Base-by-base conservation (phyloP, 2,329 filamentous ascomycete genomes). In the Raffaelea arxii region DNA sequence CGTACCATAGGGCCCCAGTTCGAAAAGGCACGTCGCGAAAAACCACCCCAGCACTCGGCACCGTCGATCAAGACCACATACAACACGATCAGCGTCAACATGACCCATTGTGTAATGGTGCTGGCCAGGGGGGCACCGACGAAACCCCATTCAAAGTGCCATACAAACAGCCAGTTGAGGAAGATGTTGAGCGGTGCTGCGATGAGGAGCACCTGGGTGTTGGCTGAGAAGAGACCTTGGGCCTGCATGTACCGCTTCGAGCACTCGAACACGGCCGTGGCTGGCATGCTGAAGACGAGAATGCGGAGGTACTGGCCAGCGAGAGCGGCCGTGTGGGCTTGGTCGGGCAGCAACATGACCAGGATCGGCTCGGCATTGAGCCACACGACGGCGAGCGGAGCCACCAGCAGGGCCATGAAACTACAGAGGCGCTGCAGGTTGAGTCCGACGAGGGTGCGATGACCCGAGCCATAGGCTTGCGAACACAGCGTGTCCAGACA, bases 391-490 rank as follows among this genome's bases (percentile, higher is more conserved):
- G 73, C 76, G 51, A 92, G 80, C 1, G 86, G 86, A 23, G 91
- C 71, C 2, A 81, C 80, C 49, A 89, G 72, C 1, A 75, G 54
- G 71, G 82, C 12, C 3, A 91, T 70, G 58, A 94, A 91, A 58
- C 75, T 85, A 1, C 83, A 69, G 85, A 91, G 91, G 42, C 86
- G 73, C 63, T 92, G 85, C 52, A 89, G 70, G 57, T 92, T 86
- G 47, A 92, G 64, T 2, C 86, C 91, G 11, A 97, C 91, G 5
- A 97, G 77, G 55, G 90, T 85, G 60, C 85, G 94, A 61, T 84
- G 85, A 0, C 91, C 91, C 1, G 86, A 94, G 3, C 92, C 91
- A 60, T 94, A 97, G 1, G 92, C 91, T 64, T 97, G 91, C 0
- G 91, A 80, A 62, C 91, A 96, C 3, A 97, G 78, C 0, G 91